Conservation (phyloP, 176 grass and related monocot genomes). For the Oropetium thomaeum region DNA sequence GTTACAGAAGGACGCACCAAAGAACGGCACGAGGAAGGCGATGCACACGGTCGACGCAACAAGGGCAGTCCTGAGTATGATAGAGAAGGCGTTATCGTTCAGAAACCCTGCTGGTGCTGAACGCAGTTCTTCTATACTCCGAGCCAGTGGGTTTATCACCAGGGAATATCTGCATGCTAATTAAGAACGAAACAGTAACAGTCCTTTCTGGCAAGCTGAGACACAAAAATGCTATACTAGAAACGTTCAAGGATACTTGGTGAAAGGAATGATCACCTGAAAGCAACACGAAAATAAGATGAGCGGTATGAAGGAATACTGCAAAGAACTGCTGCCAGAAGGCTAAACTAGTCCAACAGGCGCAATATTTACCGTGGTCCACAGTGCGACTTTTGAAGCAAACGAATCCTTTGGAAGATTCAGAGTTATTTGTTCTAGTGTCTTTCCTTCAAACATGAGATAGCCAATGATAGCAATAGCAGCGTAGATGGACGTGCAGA, state of each 20-base stretch:
- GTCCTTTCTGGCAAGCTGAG: neutral
- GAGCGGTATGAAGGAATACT: neutral
- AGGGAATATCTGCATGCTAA: constrained; percentile 63
- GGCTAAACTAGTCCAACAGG: constrained; percentile 1
- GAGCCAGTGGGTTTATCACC: constrained; percentile 80
- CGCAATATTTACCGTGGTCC: constrained; percentile 77
- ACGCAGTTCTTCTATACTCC: constrained; percentile 83
- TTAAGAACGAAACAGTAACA: constrained; percentile 42
- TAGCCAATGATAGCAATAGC: constrained; percentile 74
- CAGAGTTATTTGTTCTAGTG: constrained; percentile 82
- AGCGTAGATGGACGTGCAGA: constrained; percentile 78
- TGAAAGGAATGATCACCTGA: constrained; percentile 93
- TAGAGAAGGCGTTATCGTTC: constrained; percentile 40
- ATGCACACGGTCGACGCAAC: constrained; percentile 82
- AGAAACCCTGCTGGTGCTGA: constrained; percentile 45
- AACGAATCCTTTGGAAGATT: constrained; percentile 82
- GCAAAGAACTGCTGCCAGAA: neutral
- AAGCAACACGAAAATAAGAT: neutral
- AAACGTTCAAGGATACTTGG: constrained; percentile 68
- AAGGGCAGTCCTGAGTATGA: constrained; percentile 65
- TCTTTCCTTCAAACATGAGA: constrained; percentile 86
- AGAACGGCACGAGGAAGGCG: constrained; percentile 89
- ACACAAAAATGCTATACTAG: neutral
- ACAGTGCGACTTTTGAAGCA: constrained; percentile 78
- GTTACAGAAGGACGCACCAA: constrained; percentile 43